A percentile compares a stretch with the other conserved stretches of the same genome.
phyloP scores from a whole-genome alignment of 2,329 filamentous ascomycete genomes.

The Colletotrichum trifolii region DNA sequence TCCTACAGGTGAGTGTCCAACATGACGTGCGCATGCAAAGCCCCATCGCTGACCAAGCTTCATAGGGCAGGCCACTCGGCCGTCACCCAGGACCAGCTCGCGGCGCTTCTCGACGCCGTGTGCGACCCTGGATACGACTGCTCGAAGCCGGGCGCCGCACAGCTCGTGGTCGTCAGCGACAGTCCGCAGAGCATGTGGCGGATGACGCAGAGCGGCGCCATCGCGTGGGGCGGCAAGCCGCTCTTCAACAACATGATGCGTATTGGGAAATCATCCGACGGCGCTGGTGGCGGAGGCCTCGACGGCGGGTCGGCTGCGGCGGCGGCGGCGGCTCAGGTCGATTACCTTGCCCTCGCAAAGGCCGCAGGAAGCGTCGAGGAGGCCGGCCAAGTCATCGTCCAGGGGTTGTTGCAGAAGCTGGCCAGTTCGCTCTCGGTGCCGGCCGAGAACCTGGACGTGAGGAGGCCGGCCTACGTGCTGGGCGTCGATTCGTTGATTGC shows the following conservation, averaged over 20 bases:
- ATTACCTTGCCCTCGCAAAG: slow-evolving; percentile 6
- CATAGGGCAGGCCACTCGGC: not conserved
- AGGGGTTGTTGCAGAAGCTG: slow-evolving; percentile 19
- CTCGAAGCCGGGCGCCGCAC: not conserved
- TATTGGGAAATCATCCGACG: slow-evolving; percentile 2
- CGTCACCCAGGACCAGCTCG: slow-evolving; percentile 3
- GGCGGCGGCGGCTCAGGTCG: not conserved
- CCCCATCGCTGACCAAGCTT: not conserved
- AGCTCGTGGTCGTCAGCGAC: not conserved
- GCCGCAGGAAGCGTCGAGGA: not conserved
- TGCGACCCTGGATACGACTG: slow-evolving; percentile 3
- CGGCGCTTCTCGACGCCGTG: not conserved
- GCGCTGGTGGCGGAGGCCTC: not conserved
- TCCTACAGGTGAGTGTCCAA: slow-evolving; percentile 41
- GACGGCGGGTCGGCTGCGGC: not conserved
- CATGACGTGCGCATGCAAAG: not conserved
- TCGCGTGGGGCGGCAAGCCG: slow-evolving; percentile 4
- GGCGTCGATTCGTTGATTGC: slow-evolving; percentile 22
- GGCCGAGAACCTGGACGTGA: slow-evolving; percentile 12
- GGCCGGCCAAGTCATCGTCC: slow-evolving; percentile 5
- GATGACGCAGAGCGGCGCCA: slow-evolving; percentile 8
- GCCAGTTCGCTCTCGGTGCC: slow-evolving; percentile 5
- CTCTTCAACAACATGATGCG: slow-evolving; percentile 5
- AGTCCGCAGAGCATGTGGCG: not conserved
- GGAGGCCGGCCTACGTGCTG: slow-evolving; percentile 19